Base-by-base conservation (phyloP, 2,329 filamentous ascomycete species). In the Emydomyces testavorans region DNA sequence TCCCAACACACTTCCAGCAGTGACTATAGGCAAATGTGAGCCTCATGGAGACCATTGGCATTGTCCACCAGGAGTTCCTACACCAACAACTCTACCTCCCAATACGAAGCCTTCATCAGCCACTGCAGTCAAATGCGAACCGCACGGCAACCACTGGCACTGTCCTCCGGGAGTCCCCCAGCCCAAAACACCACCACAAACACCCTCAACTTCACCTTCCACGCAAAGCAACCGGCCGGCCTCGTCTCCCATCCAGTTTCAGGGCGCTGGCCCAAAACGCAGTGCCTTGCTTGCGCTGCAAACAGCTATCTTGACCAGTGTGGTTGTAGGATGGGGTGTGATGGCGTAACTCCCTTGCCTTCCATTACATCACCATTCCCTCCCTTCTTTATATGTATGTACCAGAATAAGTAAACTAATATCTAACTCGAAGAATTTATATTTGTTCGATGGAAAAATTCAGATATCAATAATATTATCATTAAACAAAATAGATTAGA, bases 1-100 rank as follows among this genome's bases (percentile, higher is more conserved):
- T 47, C 31, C 1, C 28, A 4, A 6, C 31, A 31, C 2, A 24
- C 42, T 1, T 28, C 35, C 44, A 26, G 4, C 45, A 11, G 4
- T 21, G 13, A 6, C 38, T 41, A 21, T n/a, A 7, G 34, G 18
- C 6, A 18, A 21, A 11, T 47, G 45, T 26, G 29, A 23, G 15
- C 45, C 45, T n/a, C 45, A 47, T 23, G 45, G 34, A 1, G 45
- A 47, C 29, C 45, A 47, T 11, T 47, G 45, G 45, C 45, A 47
- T 16, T 47, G 45, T 11, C 44, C 44, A 3, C 35, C 44, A 3
- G 41, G 41, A 2, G 41, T 45, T 35, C 41, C 34, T 20, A 7
- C 11, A 31, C 29, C 29, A 31, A 2, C 29, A 8, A 31, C 4
- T 2, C 7, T n/a, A 11, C 29, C 29, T 5, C 29, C 29, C 35